Evolutionary conservation across 495 filamentous ascomycete species (phyloP).

Genomic region (Penicillium dipodomyicola): DNA sequence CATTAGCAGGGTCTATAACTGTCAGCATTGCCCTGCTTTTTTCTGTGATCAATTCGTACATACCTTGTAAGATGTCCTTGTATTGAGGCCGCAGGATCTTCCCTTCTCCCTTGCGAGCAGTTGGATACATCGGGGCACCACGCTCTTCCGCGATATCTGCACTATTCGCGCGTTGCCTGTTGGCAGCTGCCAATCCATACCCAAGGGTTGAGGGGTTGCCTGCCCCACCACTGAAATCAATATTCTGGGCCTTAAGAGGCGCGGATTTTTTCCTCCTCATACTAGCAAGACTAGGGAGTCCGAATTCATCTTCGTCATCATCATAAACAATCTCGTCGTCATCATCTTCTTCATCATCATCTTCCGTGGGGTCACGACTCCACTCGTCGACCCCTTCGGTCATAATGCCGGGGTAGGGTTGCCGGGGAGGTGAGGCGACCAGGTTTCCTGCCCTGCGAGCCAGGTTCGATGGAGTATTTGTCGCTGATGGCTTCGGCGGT

Average conservation of each 20-base stretch:
- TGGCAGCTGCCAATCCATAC: slow-evolving; percentile 29
- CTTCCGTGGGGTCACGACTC: slow-evolving; percentile 56
- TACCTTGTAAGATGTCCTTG: slow-evolving; percentile 86
- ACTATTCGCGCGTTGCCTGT: slow-evolving; percentile 63
- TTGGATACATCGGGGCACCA: slow-evolving; percentile 82
- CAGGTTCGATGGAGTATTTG: slow-evolving; percentile 48
- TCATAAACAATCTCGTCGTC: slow-evolving; percentile 71
- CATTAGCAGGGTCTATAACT: slow-evolving; percentile 81
- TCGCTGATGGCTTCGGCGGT: slow-evolving; percentile 52
- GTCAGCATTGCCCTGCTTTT: slow-evolving; percentile 11
- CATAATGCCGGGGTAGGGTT: slow-evolving; percentile 73
- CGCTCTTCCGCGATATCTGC: slow-evolving; percentile 89
- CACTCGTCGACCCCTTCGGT: slow-evolving; percentile 74
- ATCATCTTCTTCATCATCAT: slow-evolving; percentile 54
- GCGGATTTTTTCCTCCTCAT: slow-evolving; percentile 70
- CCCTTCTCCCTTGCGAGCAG: slow-evolving; percentile 79
- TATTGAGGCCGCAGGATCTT: slow-evolving; percentile 97
- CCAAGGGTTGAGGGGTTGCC: slow-evolving; percentile 34
- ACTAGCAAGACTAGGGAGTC: slow-evolving; percentile 82
- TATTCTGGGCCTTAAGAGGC: slow-evolving; percentile 40
- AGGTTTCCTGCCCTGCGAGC: slow-evolving; percentile 50
- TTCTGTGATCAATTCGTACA: slow-evolving; percentile 11
- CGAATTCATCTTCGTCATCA: slow-evolving; percentile 92
- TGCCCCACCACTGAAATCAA: slow-evolving; percentile 43
- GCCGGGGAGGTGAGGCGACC: slow-evolving; percentile 59